phyloP scores from a whole-genome alignment of 1,139 yeast species.

The Arxiozyma slooffiae region DNA sequence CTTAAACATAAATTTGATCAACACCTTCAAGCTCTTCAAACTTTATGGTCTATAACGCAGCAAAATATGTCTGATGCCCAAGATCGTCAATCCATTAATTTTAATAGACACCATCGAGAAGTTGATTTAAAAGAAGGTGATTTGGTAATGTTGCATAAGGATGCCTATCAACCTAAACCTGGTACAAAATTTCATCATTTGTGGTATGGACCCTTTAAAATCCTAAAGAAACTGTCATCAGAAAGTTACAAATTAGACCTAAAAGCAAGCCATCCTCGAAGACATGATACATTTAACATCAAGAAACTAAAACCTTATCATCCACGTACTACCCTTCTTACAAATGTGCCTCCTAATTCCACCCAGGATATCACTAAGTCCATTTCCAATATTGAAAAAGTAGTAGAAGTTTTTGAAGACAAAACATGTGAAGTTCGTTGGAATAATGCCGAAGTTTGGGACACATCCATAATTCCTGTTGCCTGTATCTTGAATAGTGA shows the following conservation, averaged over 20 bases:
- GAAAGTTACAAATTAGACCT: not conserved
- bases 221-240: not conserved
- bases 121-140: not conserved
- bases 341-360: too few species aligned
- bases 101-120: not conserved
- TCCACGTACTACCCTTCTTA: too few species aligned
- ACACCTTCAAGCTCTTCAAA: not conserved
- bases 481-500: too few species aligned
- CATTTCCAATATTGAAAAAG: not conserved
- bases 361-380: too few species aligned
- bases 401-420: not conserved
- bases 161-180: not conserved
- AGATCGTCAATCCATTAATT: slow-evolving; percentile 1
- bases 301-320: too few species aligned
- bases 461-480: too few species aligned
- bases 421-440: slow-evolving; percentile 3
- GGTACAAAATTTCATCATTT: slow-evolving; percentile 3
- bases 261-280: not conserved
- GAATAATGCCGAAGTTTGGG: slow-evolving; percentile 3
- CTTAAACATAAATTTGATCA: not conserved
- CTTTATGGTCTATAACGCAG: not conserved
- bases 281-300: not conserved
- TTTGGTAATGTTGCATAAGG: slow-evolving; percentile 1
- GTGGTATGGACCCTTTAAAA: slow-evolving; percentile 5
- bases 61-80: slow-evolving; percentile 3